A percentile compares a stretch with the other conserved stretches of the same genome.
These are phyloP conservation scores for Fusarium torreyae DNA, from an alignment of 2,329 filamentous ascomycete genomes.

Conservation along the genomic window DNA sequence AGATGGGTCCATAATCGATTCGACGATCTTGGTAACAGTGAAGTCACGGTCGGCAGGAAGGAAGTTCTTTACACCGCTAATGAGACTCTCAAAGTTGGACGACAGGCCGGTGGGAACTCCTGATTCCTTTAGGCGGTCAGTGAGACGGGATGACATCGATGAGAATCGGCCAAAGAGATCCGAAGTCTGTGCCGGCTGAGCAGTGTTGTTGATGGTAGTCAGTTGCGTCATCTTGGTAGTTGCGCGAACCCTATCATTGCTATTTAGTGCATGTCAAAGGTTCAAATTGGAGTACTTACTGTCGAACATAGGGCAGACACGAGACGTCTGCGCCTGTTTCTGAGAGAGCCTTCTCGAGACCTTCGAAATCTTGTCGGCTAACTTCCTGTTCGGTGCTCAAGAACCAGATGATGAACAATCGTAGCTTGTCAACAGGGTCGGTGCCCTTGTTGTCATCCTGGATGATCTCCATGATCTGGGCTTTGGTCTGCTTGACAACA, in stretches of 20 bases:
- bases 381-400: conserved; percentile 94
- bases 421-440: conserved; percentile 88
- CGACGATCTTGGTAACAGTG: conserved; percentile 97
- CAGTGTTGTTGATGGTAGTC: conserved; percentile 85
- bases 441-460: conserved; percentile 86
- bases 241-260: conserved; percentile 78
- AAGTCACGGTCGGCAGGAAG: conserved; percentile 96
- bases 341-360: conserved; percentile 87
- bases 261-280: conserved; percentile 38
- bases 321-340: conserved; percentile 82
- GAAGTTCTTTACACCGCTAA: conserved; percentile 98
- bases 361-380: conserved; percentile 83
- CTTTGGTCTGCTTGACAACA: conserved; percentile 90
- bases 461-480: conserved; percentile 89
- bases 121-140: conserved; percentile 93
- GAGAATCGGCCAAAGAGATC: conserved; percentile 96
- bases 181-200: conserved; percentile 72
- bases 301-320: conserved; percentile 87
- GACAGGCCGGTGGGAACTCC: conserved; percentile 78
- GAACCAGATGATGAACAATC: conserved; percentile 97
- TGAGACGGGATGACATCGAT: conserved; percentile 90
- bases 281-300: conserved; percentile 66
- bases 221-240: conserved; percentile 99
- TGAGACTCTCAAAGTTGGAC: conserved; percentile 92
- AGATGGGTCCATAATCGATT: conserved; percentile 97